A percentile compares a stretch with the other conserved stretches of the same genome.
Evolutionary conservation across 192 early-diverging fungal species (phyloP).

Genomic region (Coemansia sp.): DNA sequence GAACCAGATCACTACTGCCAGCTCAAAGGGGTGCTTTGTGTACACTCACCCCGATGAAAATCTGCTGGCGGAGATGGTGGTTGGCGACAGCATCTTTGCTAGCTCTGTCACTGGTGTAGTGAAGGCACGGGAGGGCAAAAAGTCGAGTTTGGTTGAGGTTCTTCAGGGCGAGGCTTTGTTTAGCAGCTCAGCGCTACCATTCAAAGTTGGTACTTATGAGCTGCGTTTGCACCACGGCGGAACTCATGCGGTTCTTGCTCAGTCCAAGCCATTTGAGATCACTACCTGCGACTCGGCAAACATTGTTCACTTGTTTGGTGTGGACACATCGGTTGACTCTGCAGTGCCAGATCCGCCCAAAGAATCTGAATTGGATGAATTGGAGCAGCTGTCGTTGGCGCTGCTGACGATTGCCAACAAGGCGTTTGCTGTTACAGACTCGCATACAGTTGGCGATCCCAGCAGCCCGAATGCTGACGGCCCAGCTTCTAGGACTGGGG

Average conservation of each 20-base stretch:
- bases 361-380: not conserved
- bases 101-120: constrained; percentile 5
- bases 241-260: constrained; percentile 77
- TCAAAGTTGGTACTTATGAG: constrained; percentile 86
- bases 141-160: constrained; percentile 1
- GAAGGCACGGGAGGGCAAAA: not conserved
- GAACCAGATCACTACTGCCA: constrained; percentile 70
- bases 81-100: constrained; percentile 54
- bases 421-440: constrained; percentile 49
- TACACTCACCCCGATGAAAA: constrained; percentile 62
- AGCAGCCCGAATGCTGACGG: not conserved
- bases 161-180: constrained; percentile 65
- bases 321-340: not conserved
- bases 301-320: constrained; percentile 19
- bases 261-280: constrained; percentile 80
- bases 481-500: not conserved
- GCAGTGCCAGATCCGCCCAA: not conserved
- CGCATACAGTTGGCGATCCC: constrained; percentile 7
- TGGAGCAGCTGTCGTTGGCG: constrained; percentile 36
- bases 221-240: constrained; percentile 89
- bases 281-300: constrained; percentile 30
- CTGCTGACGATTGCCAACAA: constrained; percentile 48
- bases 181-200: constrained; percentile 68
- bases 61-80: constrained; percentile 57
- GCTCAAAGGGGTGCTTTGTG: constrained; percentile 70